Evolutionary conservation across 257 asterid species (phyloP).

Genomic region (Vinca minor): DNA sequence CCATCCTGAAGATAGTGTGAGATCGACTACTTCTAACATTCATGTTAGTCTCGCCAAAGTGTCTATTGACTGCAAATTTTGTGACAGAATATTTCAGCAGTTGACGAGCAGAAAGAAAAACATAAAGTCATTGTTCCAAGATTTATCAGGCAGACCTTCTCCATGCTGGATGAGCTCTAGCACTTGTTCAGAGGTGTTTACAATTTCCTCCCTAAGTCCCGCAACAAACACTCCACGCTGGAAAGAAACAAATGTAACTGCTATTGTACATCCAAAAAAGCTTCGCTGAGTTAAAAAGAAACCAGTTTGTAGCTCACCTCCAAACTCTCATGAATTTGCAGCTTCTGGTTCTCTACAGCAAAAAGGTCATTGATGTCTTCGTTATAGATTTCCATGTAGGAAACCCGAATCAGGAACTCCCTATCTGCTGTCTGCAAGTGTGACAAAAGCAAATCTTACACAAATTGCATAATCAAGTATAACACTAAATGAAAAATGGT

Average conservation of each 20-base stretch:
- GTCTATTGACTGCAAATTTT: slow-evolving; percentile 66
- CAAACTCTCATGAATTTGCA: slow-evolving; percentile 95
- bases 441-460: not conserved
- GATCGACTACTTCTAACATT: slow-evolving; percentile 94
- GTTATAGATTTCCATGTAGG: slow-evolving; percentile 96
- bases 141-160: slow-evolving; percentile 58
- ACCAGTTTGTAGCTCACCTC: slow-evolving; percentile 47
- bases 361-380: slow-evolving; percentile 93
- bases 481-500: slow-evolving; percentile 4
- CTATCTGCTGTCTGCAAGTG: slow-evolving; percentile 52
- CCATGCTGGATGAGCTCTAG: slow-evolving; percentile 74
- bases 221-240: slow-evolving; percentile 99
- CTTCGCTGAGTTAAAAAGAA: not conserved
- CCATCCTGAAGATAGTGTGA: slow-evolving; percentile 97
- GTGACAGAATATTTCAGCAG: slow-evolving; percentile 7
- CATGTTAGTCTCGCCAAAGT: slow-evolving; percentile 98
- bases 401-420: slow-evolving; percentile 89
- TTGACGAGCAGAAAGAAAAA: not conserved
- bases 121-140: slow-evolving; percentile 5
- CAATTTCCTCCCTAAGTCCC: slow-evolving; percentile 92
- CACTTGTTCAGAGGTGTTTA: slow-evolving; percentile 77
- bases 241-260: slow-evolving; percentile 19
- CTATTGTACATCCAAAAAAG: slow-evolving; percentile 5
- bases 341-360: slow-evolving; percentile 77
- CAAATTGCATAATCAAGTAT: slow-evolving; percentile 7